phyloP scores from a whole-genome alignment of 2,329 filamentous ascomycete genomes.

The Trichoderma brevicompactum region DNA sequence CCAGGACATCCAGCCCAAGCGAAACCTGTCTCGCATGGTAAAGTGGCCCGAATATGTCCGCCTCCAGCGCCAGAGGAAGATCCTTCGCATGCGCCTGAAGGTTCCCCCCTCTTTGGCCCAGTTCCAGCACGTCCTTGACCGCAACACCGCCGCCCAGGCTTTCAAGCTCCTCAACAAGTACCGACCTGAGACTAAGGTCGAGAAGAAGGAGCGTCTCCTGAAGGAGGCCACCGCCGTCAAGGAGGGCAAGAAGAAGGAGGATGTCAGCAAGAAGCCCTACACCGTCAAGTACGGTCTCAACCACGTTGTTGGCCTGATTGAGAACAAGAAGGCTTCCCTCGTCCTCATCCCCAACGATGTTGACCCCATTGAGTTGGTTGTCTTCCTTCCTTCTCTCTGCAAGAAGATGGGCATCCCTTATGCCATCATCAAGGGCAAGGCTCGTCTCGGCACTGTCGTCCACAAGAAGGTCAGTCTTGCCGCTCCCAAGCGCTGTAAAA shows the following conservation, averaged over 20 bases:
- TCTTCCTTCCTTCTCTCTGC: constrained; percentile 98
- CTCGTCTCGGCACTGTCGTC: constrained; percentile 95
- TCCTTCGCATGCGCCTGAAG: constrained; percentile 98
- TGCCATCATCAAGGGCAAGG: constrained; percentile 99
- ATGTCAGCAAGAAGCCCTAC: constrained; percentile 99
- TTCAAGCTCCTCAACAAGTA: constrained; percentile 99
- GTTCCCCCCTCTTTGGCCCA: constrained; percentile 96
- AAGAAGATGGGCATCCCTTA: constrained; percentile 99
- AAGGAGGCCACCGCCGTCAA: constrained; percentile 98
- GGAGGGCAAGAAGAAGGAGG: constrained; percentile 99
- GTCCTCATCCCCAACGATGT: constrained; percentile 99
- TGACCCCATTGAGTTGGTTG: constrained; percentile 98
- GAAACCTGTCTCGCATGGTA: constrained; percentile 97
- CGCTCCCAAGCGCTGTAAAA: neutral
- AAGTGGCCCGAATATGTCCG: constrained; percentile 99
- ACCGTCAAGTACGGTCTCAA: constrained; percentile 99
- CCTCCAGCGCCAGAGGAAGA: constrained; percentile 92
- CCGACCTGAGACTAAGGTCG: constrained; percentile 96
- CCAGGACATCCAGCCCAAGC: constrained; percentile 96
- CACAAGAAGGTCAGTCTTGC: constrained; percentile 85
- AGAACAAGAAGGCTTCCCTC: constrained; percentile 99
- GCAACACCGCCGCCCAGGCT: constrained; percentile 92
- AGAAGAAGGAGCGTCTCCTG: constrained; percentile 99
- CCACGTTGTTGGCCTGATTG: constrained; percentile 95
- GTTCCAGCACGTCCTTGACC: constrained; percentile 96